Evolutionary conservation across 2,329 filamentous ascomycete species (phyloP).

Genomic region (Colletotrichum coccodes): DNA sequence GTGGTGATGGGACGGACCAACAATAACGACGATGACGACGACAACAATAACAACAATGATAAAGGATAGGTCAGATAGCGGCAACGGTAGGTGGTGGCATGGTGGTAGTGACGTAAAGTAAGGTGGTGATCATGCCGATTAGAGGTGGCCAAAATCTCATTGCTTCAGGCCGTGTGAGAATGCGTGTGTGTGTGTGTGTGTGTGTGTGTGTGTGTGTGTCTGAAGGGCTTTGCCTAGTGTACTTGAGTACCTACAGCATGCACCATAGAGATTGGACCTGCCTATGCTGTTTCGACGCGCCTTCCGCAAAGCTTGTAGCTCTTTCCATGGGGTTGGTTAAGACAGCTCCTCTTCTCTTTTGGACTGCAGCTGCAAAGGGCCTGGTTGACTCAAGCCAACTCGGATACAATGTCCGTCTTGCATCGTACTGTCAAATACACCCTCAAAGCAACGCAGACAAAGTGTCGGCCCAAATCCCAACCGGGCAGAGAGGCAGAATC

Average conservation of each 20-base stretch:
- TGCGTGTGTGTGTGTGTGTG: neutral
- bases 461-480: neutral
- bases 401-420: too few species aligned
- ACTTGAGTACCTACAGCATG: neutral
- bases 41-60: too few species aligned
- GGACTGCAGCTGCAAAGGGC: too few species aligned
- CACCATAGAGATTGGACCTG: too few species aligned
- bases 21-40: neutral
- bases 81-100: neutral
- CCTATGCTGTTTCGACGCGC: neutral
- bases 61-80: neutral
- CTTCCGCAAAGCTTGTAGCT: too few species aligned
- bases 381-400: too few species aligned
- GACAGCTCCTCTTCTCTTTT: too few species aligned
- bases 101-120: neutral
- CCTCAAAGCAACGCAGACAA: neutral
- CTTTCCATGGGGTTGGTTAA: too few species aligned
- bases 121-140: slow-evolving; percentile 14
- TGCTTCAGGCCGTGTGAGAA: neutral
- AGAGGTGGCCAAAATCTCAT: neutral
- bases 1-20: too few species aligned
- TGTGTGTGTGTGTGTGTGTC: neutral
- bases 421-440: too few species aligned
- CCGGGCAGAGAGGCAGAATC: neutral
- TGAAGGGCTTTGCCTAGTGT: neutral